These are phyloP conservation scores for Ambrosia artemisiifolia DNA, from an alignment of 129 eudicot genomes.

Conservation along the genomic window DNA sequence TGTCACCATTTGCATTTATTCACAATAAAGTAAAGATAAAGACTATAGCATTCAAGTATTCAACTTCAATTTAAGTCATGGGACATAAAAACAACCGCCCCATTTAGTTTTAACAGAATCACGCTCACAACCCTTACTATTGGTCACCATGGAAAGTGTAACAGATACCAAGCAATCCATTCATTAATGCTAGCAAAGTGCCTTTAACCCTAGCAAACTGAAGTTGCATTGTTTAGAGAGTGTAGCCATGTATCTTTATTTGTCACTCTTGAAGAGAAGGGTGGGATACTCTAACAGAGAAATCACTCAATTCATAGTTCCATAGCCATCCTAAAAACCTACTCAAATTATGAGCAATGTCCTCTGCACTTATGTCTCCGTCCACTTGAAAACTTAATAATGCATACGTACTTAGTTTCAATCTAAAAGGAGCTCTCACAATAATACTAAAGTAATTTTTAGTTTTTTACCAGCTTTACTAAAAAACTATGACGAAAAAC, in stretches of 20 bases:
- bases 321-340: neutral
- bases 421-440: neutral
- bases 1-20: neutral
- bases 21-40: neutral
- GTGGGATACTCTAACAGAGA: neutral
- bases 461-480: neutral
- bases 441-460: neutral
- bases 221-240: neutral
- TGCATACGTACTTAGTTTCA: neutral
- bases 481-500: neutral
- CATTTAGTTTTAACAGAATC: neutral
- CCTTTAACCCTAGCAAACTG: neutral
- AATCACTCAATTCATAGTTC: neutral
- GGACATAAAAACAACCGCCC: neutral
- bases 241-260: neutral
- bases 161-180: neutral
- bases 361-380: too few relatives aligned
- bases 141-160: neutral
- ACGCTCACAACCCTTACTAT: neutral
- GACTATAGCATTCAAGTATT: neutral
- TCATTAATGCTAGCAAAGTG: neutral
- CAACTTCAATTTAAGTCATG: neutral
- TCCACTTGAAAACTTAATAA: neutral
- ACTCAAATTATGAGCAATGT: neutral
- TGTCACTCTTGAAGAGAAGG: neutral